Evolutionary conservation across 2,329 filamentous ascomycete genomes (phyloP), one percentile per base, ranked within the genome.

Genomic region (Chaetothyriales sp.): DNA sequence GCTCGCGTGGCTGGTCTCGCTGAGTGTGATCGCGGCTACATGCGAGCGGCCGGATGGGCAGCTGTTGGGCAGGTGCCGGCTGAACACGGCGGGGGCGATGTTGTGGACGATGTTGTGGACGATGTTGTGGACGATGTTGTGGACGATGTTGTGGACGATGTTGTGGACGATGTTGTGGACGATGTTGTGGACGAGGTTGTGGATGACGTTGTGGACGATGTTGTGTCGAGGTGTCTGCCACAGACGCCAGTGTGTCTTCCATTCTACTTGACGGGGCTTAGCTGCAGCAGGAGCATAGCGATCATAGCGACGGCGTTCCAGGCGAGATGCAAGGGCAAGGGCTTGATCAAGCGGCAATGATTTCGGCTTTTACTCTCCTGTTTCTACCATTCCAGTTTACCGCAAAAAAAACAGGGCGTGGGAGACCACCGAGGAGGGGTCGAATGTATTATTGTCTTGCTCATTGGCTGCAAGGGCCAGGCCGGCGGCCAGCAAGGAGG

Each of bases 311-410:
- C 51, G 56, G 56, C 56, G 56, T 58, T 54, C 13, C 46, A 10
- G 53, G 53, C 40, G 52, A 37, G 44, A 44, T 47, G 45, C 29
- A 48, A 19, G 48, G 25, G 20, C 15, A 19, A 37, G 46, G 58
- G 65, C 48, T 70, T 67, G 51, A 68, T 20, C 46, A 50, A 60
- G 49, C 49, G 51, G 60, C 52, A 55, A 55, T 55, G 54, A 55
- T 56, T 60, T 56, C 51, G 56, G 54, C 50, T 49, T 55, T 56
- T 56, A 51, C 47, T 57, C 60, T 58, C 54, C 33, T 25, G 15
- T 15, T 40, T 15, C 33, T 40, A 5, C 33, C 10, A 40, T 15
- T 15, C 15, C 33, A 13, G 8, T 10, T 40, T 40, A 33, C 29
- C 2, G 15, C 9, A 40, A 40, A 40, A 40, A 40, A 13, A 9